Evolutionary conservation across 129 eudicot species (phyloP), one percentile per base, ranked within the genome.

Genomic region (Rutidosis leptorrhynchoides): DNA sequence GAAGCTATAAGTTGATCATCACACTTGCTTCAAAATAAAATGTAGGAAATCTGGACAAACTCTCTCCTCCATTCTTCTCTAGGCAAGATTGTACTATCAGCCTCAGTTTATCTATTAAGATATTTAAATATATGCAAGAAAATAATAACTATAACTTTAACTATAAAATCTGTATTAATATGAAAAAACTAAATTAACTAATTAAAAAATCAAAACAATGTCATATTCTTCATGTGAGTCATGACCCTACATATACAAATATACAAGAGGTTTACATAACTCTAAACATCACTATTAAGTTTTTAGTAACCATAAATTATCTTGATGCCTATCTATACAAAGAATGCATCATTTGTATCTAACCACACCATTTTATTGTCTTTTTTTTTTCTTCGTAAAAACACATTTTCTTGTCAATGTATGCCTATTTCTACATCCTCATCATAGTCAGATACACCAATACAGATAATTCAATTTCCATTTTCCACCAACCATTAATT

Each of bases 401-500:
- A 29, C 32, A 29, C 32, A 29, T 29, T 29, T 29, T 12, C 46
- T 35, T 9, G 42, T 8, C 14, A 35, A 35, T 35, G 42, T 35
- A 12, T 40, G 46, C 46, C n/a, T 11, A 12, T 11, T 4, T 40
- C n/a, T 2, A 37, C 45, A 37, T 11, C 45, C n/a, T 19, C 24
- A 4, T 49, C 12, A 68, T 7, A 49, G 37, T 23, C 57, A 15
- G 27, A 68, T 35, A 33, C 62, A 67, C 62, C 64, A 54, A 54
- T 22, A 32, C 15, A 49, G 10, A 72, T 48, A 11, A 51, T 6
- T 33, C 10, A 26, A 23, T 15, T 21, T 21, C 22, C 19, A 49
- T 60, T 62, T 62, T 26, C 33, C 3, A 62, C 58, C 51, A 25
- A 7, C 75, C 68, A 60, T 60, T 71, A 49, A 60, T 71, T 59